These are phyloP conservation scores for Aspergillus hortae DNA, from an alignment of 2,329 filamentous ascomycete species.

Conservation along the genomic window DNA sequence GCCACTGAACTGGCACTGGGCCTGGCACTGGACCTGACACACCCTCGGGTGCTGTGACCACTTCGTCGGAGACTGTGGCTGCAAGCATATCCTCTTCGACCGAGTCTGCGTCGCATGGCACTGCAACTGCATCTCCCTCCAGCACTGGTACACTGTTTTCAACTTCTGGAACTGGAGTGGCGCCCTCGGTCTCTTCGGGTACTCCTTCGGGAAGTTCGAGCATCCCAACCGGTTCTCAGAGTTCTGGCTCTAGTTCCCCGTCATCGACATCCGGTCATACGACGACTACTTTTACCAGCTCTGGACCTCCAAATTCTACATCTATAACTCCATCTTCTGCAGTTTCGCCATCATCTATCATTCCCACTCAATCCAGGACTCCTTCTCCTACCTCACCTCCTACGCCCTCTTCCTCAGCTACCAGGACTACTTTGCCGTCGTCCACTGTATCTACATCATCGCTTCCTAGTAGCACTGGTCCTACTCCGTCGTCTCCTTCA, in stretches of 20 bases:
- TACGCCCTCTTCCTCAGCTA: not conserved
- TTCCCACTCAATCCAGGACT: too few species aligned
- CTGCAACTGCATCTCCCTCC: not conserved
- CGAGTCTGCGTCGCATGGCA: not conserved
- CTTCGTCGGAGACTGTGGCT: too few species aligned
- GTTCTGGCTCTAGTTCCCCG: too few species aligned
- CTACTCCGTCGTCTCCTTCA: too few species aligned
- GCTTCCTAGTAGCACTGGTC: too few species aligned
- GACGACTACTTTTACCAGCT: not conserved
- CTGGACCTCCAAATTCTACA: not conserved
- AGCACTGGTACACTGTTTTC: not conserved
- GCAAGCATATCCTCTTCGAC: not conserved
- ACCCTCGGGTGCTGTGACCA: too few species aligned
- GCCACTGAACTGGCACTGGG: too few species aligned
- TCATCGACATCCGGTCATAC: too few species aligned
- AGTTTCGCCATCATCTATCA: not conserved
- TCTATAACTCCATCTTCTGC: not conserved
- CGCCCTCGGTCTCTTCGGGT: not conserved
- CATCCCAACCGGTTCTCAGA: not conserved
- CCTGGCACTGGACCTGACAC: too few species aligned
- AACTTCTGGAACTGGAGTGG: not conserved
- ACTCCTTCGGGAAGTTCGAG: not conserved
- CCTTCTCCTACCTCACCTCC: not conserved
- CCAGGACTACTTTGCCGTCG: too few species aligned
- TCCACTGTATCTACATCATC: too few species aligned